These are phyloP conservation scores for Cutaneotrichosporon mucoides DNA, from an alignment of 1,284 basidiomycete species.

Conservation along the genomic window DNA sequence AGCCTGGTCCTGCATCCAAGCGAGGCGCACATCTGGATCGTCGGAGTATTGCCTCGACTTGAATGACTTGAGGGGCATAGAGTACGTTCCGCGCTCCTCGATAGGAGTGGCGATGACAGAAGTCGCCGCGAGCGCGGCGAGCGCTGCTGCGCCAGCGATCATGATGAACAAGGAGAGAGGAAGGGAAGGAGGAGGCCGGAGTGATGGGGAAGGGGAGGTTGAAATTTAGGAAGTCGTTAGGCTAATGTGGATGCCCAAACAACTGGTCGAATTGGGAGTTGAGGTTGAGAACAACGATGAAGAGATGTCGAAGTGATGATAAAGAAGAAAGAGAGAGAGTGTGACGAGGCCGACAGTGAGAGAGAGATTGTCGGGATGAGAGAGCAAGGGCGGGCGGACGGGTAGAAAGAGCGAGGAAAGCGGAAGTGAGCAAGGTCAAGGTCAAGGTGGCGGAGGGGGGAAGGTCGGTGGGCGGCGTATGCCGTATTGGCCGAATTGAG, in stretches of 20 bases:
- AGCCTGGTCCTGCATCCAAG: conserved; percentile 36
- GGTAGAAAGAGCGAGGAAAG: neutral
- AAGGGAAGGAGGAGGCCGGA: too few relatives aligned
- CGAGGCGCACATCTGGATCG: conserved; percentile 25
- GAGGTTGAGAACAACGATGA: too few relatives aligned
- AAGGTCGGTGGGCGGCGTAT: too few relatives aligned
- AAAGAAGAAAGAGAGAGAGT: neutral
- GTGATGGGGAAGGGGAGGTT: too few relatives aligned
- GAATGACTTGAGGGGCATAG: conserved; percentile 19
- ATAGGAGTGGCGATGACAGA: conserved; percentile 4
- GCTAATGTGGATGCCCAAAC: too few relatives aligned
- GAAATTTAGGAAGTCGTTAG: too few relatives aligned
- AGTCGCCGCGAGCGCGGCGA: conserved; percentile 6
- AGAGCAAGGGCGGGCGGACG: neutral
- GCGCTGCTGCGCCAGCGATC: neutral
- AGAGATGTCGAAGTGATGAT: too few relatives aligned
- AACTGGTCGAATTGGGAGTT: too few relatives aligned
- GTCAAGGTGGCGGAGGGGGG: too few relatives aligned
- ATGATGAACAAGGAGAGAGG: neutral
- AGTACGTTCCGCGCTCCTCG: neutral
- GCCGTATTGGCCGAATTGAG: too few relatives aligned
- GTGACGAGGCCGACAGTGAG: neutral
- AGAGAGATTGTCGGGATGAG: neutral
- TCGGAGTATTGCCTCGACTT: conserved; percentile 26
- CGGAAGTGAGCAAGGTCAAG: too few relatives aligned